Percentiles rank a stretch among this genome's conserved stretches.
Conservation (phyloP, 768 basidiomycete species). For the Mrakia gelida region DNA sequence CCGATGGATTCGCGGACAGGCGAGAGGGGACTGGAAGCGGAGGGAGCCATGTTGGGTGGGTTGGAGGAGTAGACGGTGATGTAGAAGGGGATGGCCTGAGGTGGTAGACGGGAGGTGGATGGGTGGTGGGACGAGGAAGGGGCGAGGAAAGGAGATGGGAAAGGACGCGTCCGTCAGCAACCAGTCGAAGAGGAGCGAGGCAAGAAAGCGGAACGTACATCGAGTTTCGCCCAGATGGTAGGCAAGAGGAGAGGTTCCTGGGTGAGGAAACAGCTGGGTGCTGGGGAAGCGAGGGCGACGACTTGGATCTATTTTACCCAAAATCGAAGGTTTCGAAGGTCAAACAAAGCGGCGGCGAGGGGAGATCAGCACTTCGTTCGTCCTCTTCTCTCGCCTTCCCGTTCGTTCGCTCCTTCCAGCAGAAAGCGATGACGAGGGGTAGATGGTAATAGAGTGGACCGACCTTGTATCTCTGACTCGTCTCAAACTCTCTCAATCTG, state of each 20-base stretch:
- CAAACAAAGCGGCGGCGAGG: background rate
- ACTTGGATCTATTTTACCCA: slow-evolving; percentile 57
- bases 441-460: background rate
- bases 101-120: slow-evolving; percentile 46
- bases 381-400: background rate
- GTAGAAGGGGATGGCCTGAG: slow-evolving; percentile 20
- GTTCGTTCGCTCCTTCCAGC: background rate
- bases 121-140: no score
- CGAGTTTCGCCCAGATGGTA: slow-evolving; percentile 73
- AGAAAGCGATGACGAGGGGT: background rate
- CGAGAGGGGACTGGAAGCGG: slow-evolving; percentile 1
- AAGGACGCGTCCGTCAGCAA: slow-evolving; percentile 55
- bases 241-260: slow-evolving; percentile 70
- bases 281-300: slow-evolving; percentile 81
- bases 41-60: background rate
- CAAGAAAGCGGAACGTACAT: slow-evolving; percentile 40
- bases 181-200: background rate
- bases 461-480: slow-evolving; percentile 20
- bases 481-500: slow-evolving; percentile 10
- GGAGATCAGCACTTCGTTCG: background rate
- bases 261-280: slow-evolving; percentile 64
- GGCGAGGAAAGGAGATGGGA: slow-evolving; percentile 67
- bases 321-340: background rate
- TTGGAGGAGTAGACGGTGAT: slow-evolving; percentile 15
- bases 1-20: background rate